phyloP scores from a whole-genome alignment of 148 eudicot species.

The Chenopodium quinoa region DNA sequence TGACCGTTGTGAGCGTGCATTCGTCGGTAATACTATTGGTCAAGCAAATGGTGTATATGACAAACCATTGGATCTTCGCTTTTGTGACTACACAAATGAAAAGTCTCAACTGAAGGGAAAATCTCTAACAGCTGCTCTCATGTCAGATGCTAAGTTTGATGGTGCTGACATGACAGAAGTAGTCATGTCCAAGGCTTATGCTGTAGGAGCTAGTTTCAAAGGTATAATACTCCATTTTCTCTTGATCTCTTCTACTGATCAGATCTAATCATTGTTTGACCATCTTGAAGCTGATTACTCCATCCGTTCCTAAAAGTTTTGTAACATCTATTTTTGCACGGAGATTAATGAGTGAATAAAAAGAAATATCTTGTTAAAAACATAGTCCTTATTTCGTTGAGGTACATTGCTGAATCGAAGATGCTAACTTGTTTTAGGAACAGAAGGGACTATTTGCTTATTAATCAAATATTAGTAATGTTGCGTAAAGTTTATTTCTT shows the following conservation, averaged over 20 bases:
- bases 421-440: no score
- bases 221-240: constrained; percentile 37
- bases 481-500: no score
- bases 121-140: constrained; percentile 90
- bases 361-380: no score
- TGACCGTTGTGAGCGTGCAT: constrained; percentile 85
- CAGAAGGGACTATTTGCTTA: no score
- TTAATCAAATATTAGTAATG: no score
- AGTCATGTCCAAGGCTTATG: constrained; percentile 98
- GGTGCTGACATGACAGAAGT: constrained; percentile 99
- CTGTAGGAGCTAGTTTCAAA: constrained; percentile 96
- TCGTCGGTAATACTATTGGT: constrained; percentile 95
- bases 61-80: constrained; percentile 88
- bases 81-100: constrained; percentile 83
- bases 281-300: not conserved
- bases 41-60: constrained; percentile 99
- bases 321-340: not conserved
- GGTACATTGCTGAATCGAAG: no score
- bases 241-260: not conserved
- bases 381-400: no score
- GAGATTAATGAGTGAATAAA: not conserved
- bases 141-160: constrained; percentile 96
- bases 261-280: not conserved
- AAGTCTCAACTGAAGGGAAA: constrained; percentile 91
- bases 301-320: not conserved